Conservation (phyloP, 1,139 yeast species). For the Diutina sp. region DNA sequence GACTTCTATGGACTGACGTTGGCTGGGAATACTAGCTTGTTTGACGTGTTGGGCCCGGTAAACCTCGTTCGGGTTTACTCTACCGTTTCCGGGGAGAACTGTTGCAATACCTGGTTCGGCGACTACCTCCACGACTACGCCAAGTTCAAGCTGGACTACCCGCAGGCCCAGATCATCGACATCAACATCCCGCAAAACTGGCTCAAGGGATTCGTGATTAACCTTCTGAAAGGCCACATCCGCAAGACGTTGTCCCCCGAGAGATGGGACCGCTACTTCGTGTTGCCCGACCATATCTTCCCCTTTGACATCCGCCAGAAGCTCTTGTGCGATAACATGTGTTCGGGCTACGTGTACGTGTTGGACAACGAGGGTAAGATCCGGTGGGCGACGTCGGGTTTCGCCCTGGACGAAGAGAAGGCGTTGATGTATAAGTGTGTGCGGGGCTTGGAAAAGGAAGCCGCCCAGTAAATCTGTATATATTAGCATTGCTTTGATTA, state of each 20-base stretch:
- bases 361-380: slow-evolving; percentile 64
- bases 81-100: slow-evolving; percentile 60
- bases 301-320: slow-evolving; percentile 46
- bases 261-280: slow-evolving; percentile 48
- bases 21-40: slow-evolving; percentile 13
- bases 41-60: slow-evolving; percentile 36
- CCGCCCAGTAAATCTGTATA: neutral
- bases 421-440: slow-evolving; percentile 58
- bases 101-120: slow-evolving; percentile 42
- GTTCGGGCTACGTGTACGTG: slow-evolving; percentile 74
- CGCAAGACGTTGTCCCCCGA: slow-evolving; percentile 30
- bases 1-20: slow-evolving; percentile 57
- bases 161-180: slow-evolving; percentile 59
- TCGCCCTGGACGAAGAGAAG: slow-evolving; percentile 51
- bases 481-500: neutral
- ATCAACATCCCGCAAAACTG: slow-evolving; percentile 62
- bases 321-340: slow-evolving; percentile 58
- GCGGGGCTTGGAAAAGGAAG: slow-evolving; percentile 31
- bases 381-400: slow-evolving; percentile 90
- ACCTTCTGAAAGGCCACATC: slow-evolving; percentile 34
- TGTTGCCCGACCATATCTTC: slow-evolving; percentile 50
- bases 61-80: slow-evolving; percentile 55
- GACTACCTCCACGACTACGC: slow-evolving; percentile 17
- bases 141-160: slow-evolving; percentile 22
- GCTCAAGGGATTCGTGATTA: slow-evolving; percentile 52